phyloP scores from a whole-genome alignment of 495 filamentous ascomycete genomes.

The Tetracladium setigerum region DNA sequence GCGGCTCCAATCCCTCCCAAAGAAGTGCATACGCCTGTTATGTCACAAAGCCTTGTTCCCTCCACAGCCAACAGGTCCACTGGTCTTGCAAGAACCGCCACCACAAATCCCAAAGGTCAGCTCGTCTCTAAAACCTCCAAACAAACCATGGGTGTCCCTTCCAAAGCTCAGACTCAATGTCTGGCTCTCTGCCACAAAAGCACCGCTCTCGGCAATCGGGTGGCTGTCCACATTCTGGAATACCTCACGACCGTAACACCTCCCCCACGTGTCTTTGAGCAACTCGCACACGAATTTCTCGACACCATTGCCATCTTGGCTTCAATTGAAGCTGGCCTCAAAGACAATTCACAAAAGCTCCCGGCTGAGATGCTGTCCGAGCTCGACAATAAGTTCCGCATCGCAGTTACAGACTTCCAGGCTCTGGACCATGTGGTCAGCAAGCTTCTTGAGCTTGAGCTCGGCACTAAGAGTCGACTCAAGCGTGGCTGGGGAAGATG shows the following conservation, averaged over 20 bases:
- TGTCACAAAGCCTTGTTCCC: no score
- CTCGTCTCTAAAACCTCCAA: background rate
- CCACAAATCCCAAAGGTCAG: background rate
- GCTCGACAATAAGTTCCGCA: conserved; percentile 41
- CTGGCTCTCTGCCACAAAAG: conserved; percentile 26
- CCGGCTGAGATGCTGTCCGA: conserved; percentile 39
- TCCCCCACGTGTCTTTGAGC: conserved; percentile 35
- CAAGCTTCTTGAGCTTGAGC: conserved; percentile 41
- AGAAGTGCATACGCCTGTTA: no score
- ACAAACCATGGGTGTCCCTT: background rate
- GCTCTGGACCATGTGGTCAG: conserved; percentile 40
- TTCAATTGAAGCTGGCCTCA: conserved; percentile 43
- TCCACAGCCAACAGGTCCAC: no score
- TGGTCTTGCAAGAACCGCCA: background rate
- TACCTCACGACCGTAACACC: conserved; percentile 41
- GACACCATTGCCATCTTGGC: conserved; percentile 43
- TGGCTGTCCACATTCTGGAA: conserved; percentile 48
- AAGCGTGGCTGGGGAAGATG: conserved; percentile 42
- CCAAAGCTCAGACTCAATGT: conserved; percentile 6
- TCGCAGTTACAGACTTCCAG: conserved; percentile 37
- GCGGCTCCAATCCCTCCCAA: no score
- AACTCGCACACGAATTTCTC: conserved; percentile 42
- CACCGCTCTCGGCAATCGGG: conserved; percentile 38
- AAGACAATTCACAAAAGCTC: conserved; percentile 34
- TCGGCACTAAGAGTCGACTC: conserved; percentile 37